These are phyloP conservation scores for Fraxinus americana DNA, from an alignment of 257 asterid genomes.

Conservation along the genomic window DNA sequence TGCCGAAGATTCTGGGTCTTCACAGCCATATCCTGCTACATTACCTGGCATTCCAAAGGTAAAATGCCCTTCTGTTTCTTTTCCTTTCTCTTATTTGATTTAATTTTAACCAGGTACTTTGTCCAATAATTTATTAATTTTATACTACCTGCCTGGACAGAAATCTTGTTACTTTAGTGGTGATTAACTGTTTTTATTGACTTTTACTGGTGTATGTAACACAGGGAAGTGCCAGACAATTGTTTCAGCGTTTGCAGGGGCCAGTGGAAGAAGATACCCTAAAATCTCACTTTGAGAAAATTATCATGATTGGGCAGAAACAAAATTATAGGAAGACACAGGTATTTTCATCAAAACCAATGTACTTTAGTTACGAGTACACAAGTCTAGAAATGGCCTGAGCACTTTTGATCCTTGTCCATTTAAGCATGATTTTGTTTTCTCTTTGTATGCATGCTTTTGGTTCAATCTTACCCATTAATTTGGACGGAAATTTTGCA, in stretches of 20 bases:
- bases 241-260: conserved; percentile 91
- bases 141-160: conserved; percentile 1
- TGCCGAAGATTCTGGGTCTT: conserved; percentile 96
- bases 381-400: conserved; percentile 16
- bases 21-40: conserved; percentile 89
- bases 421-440: not conserved
- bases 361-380: conserved; percentile 19
- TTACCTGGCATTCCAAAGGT: conserved; percentile 99
- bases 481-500: not conserved
- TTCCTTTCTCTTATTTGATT: conserved; percentile 8
- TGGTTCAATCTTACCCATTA: not conserved
- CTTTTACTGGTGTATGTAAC: conserved; percentile 33
- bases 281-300: conserved; percentile 90
- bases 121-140: conserved; percentile 2
- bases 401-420: not conserved
- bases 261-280: conserved; percentile 95
- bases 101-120: not conserved
- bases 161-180: conserved; percentile 13
- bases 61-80: conserved; percentile 21
- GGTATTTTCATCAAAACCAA: conserved; percentile 45
- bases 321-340: conserved; percentile 58
- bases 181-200: conserved; percentile 20
- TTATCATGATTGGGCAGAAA: conserved; percentile 69
- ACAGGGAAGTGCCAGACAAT: conserved; percentile 97
- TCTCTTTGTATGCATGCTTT: not conserved